Evolutionary conservation across 805 yeast species (phyloP).

Genomic region (Saturnispora galanensis): DNA sequence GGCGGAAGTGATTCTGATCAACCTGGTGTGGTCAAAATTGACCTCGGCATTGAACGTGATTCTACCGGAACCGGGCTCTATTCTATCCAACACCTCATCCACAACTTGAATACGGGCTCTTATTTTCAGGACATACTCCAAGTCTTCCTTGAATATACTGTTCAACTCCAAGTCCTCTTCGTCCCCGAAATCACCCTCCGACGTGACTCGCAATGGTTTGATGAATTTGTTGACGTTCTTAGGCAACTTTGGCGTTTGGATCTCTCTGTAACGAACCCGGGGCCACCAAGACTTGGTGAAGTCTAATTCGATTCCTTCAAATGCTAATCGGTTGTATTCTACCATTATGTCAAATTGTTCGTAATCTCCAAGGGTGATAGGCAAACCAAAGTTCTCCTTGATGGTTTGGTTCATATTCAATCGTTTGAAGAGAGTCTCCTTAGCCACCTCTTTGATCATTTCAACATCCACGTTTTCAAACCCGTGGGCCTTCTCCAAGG

Average conservation of each 20-base stretch:
- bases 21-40: slow-evolving; percentile 29
- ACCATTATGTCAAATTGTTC: slow-evolving; percentile 24
- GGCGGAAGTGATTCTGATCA: slow-evolving; percentile 22
- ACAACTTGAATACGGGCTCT: slow-evolving; percentile 23
- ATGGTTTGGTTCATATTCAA: slow-evolving; percentile 25
- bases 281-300: slow-evolving; percentile 25
- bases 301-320: slow-evolving; percentile 27
- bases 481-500: slow-evolving; percentile 19
- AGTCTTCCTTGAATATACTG: slow-evolving; percentile 17
- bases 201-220: slow-evolving; percentile 24
- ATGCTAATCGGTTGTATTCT: slow-evolving; percentile 22
- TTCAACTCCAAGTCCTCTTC: slow-evolving; percentile 16
- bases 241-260: slow-evolving; percentile 17
- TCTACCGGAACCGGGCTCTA: slow-evolving; percentile 23
- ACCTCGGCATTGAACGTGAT: slow-evolving; percentile 26
- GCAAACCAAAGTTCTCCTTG: slow-evolving; percentile 24
- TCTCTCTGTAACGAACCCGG: slow-evolving; percentile 17
- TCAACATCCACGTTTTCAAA: slow-evolving; percentile 24
- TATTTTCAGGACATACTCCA: slow-evolving; percentile 25
- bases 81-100: slow-evolving; percentile 12
- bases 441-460: slow-evolving; percentile 18
- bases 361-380: slow-evolving; percentile 22
- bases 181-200: slow-evolving; percentile 17
- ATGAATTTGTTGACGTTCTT: slow-evolving; percentile 23
- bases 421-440: slow-evolving; percentile 19